phyloP scores from a whole-genome alignment of 306 rosid genomes.

The Alnus rubra region DNA sequence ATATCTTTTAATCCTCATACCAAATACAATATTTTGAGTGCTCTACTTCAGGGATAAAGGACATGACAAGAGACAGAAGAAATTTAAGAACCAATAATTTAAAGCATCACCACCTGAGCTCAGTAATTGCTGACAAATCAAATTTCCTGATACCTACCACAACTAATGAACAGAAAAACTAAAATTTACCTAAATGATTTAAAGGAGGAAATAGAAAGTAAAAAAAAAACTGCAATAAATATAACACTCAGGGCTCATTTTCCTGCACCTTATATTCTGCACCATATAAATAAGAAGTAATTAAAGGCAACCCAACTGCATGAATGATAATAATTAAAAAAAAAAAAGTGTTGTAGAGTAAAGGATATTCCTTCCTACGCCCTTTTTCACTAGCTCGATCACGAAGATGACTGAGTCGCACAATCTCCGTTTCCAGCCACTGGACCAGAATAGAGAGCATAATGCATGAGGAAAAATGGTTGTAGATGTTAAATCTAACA shows the following conservation, averaged over 20 bases:
- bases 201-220: neutral
- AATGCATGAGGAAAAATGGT: slow-evolving; percentile 20
- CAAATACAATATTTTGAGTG: neutral
- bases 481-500: slow-evolving; percentile 10
- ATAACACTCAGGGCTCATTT: neutral
- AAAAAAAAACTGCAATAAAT: neutral
- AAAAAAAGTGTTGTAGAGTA: neutral
- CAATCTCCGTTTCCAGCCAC: slow-evolving; percentile 93
- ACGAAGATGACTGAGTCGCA: slow-evolving; percentile 93
- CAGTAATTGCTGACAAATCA: neutral
- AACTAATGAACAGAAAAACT: neutral
- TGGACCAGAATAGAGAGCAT: slow-evolving; percentile 42
- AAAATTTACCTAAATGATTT: neutral
- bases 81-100: neutral
- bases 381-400: slow-evolving; percentile 99
- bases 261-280: neutral
- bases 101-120: neutral
- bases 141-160: neutral
- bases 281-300: slow-evolving; percentile 12
- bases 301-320: slow-evolving; percentile 10
- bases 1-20: neutral
- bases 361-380: slow-evolving; percentile 97
- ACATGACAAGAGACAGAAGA: neutral
- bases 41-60: neutral
- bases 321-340: slow-evolving; percentile 6